Evolutionary conservation across 2,329 filamentous ascomycete species (phyloP).

Genomic region (Claviceps pazoutovae): DNA sequence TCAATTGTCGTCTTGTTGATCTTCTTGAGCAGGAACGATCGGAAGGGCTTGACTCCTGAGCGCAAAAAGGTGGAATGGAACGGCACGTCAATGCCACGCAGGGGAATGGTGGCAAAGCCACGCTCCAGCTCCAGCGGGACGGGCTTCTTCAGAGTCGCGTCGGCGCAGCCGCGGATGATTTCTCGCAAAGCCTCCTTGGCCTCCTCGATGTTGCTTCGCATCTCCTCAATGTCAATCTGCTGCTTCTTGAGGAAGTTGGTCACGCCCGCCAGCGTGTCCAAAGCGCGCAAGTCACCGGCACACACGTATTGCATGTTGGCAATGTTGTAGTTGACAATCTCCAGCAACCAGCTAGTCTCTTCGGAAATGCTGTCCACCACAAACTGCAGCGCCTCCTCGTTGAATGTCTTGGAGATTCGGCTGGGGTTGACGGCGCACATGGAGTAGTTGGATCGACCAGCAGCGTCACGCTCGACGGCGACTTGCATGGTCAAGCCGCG

Average conservation of each 20-base stretch:
- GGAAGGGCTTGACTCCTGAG: constrained; percentile 97
- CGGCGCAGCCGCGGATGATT: constrained; percentile 80
- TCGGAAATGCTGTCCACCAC: constrained; percentile 92
- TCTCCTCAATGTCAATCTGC: constrained; percentile 90
- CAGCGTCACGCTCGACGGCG: constrained; percentile 87
- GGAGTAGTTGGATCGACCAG: constrained; percentile 91
- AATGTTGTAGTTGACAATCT: constrained; percentile 96
- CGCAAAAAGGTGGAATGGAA: constrained; percentile 99
- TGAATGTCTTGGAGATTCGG: constrained; percentile 96
- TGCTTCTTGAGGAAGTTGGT: constrained; percentile 93
- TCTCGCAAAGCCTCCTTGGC: constrained; percentile 80
- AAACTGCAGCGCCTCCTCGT: constrained; percentile 91
- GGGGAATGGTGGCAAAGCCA: constrained; percentile 91
- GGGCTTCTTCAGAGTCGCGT: constrained; percentile 79
- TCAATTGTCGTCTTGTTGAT: constrained; percentile 99
- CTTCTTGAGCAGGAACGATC: constrained; percentile 97
- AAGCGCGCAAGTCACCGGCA: constrained; percentile 53
- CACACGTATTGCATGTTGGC: constrained; percentile 65
- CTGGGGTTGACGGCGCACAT: constrained; percentile 99
- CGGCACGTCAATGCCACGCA: constrained; percentile 93
- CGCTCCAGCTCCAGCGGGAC: constrained; percentile 79
- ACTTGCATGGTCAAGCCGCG: constrained; percentile 98
- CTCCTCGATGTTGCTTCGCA: constrained; percentile 81
- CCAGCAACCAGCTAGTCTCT: constrained; percentile 85
- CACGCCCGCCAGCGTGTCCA: constrained; percentile 64